Evolutionary conservation across 352 stramenopile genomes (phyloP), one percentile per base, ranked within the genome.

Genomic region (Globisporangium viniferum): DNA sequence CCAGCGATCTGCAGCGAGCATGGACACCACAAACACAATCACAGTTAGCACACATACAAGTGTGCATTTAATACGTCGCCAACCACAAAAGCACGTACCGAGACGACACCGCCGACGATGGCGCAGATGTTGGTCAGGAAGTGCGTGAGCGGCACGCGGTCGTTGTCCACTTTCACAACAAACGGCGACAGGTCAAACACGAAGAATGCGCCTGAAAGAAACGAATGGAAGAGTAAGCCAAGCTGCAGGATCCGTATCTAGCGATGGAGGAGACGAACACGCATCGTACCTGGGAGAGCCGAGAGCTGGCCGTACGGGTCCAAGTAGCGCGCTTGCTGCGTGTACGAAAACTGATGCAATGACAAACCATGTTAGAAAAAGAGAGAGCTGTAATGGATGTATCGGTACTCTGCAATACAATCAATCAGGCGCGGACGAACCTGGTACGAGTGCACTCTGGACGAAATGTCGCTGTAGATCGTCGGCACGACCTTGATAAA

Each of bases 401-500:
- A 27, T 64, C 15, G 15, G 3, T 65, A 27, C 46, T 54, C 39
- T 31, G 20, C 18, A 51, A 10, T 31, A 10, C 6, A 10, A 29
- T 35, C 48, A 8, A 24, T 24, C 24, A 24, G 44, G 39, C 55
- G 22, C 36, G 41, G 6, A 41, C 44, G 36, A 22, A 88, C 79
- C 75, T 90, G 88, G 69, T 94, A 94, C 69, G 84, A 93, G 59
- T 84, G 71, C 24, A 88, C 82, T 3, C 77, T 73, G 12, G 84
- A 76, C 64, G 84, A 80, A 24, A 88, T 86, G 57, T 93, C 85
- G 68, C 81, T 88, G 77, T 92, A 95, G 67, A 95, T 90, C 29
- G 88, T 95, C 24, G 88, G 88, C 59, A 95, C 86, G 55, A 95
- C 86, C 75, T 95, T 95, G 76, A 95, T 89, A 67, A 91, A 93